These are phyloP conservation scores for Volvox reticuliferus DNA, from an alignment of 139 green algal genomes.

Conservation along the genomic window DNA sequence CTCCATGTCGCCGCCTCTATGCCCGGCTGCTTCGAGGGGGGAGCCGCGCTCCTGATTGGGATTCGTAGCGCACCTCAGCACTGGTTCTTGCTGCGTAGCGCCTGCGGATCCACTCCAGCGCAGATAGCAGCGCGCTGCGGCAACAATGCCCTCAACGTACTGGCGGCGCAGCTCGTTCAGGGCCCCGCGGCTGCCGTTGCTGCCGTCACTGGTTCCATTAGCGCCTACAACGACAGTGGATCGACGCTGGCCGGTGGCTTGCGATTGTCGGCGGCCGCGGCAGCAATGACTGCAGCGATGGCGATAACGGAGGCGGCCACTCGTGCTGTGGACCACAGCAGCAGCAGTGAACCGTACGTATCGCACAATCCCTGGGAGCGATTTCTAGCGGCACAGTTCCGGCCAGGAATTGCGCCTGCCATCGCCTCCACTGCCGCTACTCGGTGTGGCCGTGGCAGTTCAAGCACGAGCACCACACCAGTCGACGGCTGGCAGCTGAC, in stretches of 20 bases:
- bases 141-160: not conserved
- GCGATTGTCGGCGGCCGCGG: no score
- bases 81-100: conserved; percentile 15
- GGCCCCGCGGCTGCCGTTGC: not conserved
- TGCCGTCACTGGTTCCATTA: not conserved
- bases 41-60: not conserved
- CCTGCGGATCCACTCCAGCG: not conserved
- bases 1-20: conserved; percentile 31
- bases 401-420: no score
- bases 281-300: not conserved
- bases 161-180: not conserved
- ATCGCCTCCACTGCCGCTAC: no score
- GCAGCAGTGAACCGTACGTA: no score
- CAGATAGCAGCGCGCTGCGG: not conserved
- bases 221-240: not conserved
- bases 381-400: no score
- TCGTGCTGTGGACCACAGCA: no score
- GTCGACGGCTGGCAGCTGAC: no score
- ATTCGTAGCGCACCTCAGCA: not conserved
- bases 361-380: no score
- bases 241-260: no score
- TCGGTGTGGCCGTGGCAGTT: no score
- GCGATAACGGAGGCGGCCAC: not conserved
- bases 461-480: no score
- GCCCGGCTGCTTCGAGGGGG: not conserved